Conservation (phyloP, 208 protist species). For the Willaertia magna region DNA sequence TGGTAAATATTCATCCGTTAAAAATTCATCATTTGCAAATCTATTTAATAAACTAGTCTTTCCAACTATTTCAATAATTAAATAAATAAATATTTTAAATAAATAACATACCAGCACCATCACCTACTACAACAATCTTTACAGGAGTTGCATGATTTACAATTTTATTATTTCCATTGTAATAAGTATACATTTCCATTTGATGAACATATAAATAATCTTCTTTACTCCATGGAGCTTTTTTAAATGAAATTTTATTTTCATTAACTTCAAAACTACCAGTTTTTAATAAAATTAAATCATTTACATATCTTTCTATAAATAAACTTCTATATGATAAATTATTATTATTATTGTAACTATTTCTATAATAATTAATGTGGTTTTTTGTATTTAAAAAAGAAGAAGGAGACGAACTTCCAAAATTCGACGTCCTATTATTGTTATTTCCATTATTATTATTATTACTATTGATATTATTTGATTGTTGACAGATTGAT, state of each 20-base stretch:
- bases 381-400: too few relatives aligned
- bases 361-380: background rate
- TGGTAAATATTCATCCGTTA: background rate
- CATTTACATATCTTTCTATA: background rate
- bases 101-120: background rate
- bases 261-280: background rate
- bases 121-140: background rate
- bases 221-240: background rate
- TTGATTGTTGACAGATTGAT: background rate
- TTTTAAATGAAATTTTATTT: background rate
- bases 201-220: background rate
- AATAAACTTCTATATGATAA: background rate
- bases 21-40: background rate
- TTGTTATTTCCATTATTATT: background rate
- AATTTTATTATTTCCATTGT: background rate
- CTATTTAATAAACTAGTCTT: background rate
- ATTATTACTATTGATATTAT: background rate
- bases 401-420: too few relatives aligned
- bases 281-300: background rate
- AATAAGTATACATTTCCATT: background rate
- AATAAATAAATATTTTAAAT: background rate
- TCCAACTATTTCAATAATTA: background rate
- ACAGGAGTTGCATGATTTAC: background rate
- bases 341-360: background rate
- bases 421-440: too few relatives aligned